Conservation (phyloP, 2,329 filamentous ascomycete genomes). For the Sarocladium kiliense region DNA sequence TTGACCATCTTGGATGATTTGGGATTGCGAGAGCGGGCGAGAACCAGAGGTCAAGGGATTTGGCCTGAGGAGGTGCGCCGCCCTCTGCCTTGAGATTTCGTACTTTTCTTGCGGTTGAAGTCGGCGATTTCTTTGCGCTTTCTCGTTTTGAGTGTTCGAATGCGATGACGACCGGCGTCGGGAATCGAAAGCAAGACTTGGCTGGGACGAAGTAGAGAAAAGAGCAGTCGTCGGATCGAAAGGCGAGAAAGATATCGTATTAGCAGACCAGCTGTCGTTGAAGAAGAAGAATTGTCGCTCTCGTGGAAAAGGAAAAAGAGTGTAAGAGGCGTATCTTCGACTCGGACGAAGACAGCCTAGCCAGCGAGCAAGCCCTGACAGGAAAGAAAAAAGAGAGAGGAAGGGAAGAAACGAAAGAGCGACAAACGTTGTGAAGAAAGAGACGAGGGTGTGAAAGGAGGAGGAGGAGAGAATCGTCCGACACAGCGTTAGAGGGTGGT, state of each 20-base stretch:
- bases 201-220: neutral
- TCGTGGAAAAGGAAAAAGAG: neutral
- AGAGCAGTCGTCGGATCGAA: neutral
- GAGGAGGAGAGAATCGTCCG: neutral
- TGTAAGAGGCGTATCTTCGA: conserved; percentile 6
- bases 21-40: neutral
- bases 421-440: neutral
- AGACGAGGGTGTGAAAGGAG: neutral
- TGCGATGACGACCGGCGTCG: conserved; percentile 8
- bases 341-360: conserved; percentile 2
- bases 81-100: neutral
- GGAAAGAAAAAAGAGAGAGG: conserved; percentile 17
- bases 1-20: conserved; percentile 40
- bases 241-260: neutral
- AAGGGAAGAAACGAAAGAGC: neutral
- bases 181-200: no score
- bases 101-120: no score
- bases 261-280: conserved; percentile 6
- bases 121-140: no score
- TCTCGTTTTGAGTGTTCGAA: neutral
- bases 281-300: neutral
- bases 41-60: conserved; percentile 7
- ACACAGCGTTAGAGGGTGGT: neutral
- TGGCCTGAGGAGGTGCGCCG: conserved; percentile 8
- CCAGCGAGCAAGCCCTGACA: conserved; percentile 14